phyloP scores from a whole-genome alignment of 345 rosid species.

The Sisymbrium irio region DNA sequence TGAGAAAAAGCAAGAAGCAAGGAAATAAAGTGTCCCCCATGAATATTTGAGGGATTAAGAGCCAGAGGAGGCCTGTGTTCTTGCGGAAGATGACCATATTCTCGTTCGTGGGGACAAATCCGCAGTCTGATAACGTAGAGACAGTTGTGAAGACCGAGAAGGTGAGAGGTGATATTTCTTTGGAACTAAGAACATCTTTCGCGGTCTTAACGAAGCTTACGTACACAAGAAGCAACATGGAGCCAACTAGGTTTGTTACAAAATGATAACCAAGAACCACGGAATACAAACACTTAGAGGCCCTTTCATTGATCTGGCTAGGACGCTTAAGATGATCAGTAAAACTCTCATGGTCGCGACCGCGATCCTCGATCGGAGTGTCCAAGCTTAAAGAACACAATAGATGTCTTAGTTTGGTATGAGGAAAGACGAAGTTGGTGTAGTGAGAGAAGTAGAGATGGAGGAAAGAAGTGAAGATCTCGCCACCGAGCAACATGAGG shows the following conservation, averaged over 20 bases:
- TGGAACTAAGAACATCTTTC: conserved; percentile 37
- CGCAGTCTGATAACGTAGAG: conserved; percentile 59
- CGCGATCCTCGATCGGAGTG: not conserved
- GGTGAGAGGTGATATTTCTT: conserved; percentile 35
- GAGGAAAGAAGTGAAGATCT: conserved; percentile 59
- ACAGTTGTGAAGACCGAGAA: conserved; percentile 55
- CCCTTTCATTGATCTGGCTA: conserved; percentile 3
- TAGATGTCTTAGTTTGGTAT: conserved; percentile 9
- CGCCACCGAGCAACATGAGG: conserved; percentile 63
- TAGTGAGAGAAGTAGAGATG: conserved; percentile 20
- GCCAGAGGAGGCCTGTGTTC: conserved; percentile 52
- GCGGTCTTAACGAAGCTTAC: conserved; percentile 38
- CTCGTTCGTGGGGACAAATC: conserved; percentile 72
- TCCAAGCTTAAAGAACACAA: not conserved
- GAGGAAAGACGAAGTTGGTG: conserved; percentile 14
- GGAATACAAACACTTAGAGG: conserved; percentile 35
- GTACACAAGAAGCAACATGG: conserved; percentile 36
- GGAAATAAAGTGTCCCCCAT: conserved; percentile 66
- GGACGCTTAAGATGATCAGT: not conserved
- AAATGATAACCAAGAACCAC: conserved; percentile 49
- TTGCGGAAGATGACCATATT: conserved; percentile 59
- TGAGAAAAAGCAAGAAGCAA: conserved; percentile 30
- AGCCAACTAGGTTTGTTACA: conserved; percentile 39
- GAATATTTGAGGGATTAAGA: conserved; percentile 51
- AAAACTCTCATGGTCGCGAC: not conserved